A percentile compares a stretch with the other conserved stretches of the same genome.
Evolutionary conservation across 2,329 filamentous ascomycete species (phyloP).

Genomic region (Penicillium sumatraense): DNA sequence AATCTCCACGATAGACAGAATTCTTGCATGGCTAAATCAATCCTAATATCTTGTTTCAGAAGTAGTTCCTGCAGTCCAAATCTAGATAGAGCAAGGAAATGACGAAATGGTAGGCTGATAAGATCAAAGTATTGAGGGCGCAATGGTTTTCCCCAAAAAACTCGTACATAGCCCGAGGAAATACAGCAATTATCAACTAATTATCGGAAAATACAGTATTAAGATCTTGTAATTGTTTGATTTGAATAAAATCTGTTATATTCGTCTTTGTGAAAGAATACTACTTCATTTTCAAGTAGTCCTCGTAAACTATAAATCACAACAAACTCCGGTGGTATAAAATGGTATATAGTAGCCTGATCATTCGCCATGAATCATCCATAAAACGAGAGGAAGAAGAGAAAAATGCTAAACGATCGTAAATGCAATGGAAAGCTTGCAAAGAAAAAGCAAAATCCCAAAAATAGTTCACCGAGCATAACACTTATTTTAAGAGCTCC

Average conservation of each 20-base stretch:
- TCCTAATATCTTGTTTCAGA: not conserved
- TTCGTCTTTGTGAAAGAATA: too few relatives aligned
- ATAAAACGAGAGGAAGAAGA: not conserved
- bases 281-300: too few relatives aligned
- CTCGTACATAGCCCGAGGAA: too few relatives aligned
- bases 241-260: too few relatives aligned
- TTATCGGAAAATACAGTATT: too few relatives aligned
- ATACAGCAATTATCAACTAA: too few relatives aligned
- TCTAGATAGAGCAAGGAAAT: too few relatives aligned
- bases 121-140: too few relatives aligned
- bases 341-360: not conserved
- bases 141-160: too few relatives aligned
- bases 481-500: not conserved
- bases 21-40: not conserved
- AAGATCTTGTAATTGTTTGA: too few relatives aligned
- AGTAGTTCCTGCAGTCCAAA: not conserved
- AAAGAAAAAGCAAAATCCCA: not conserved
- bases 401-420: not conserved
- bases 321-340: not conserved
- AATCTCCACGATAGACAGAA: too few relatives aligned
- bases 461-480: not conserved
- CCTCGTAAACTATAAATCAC: not conserved
- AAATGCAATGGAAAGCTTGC: not conserved
- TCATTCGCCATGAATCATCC: constrained; percentile 1
- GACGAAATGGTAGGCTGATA: too few relatives aligned